Evolutionary conservation across 192 early-diverging fungal genomes (phyloP), one percentile per base, ranked within the genome.

Genomic region (Neocallimastix lanati): DNA sequence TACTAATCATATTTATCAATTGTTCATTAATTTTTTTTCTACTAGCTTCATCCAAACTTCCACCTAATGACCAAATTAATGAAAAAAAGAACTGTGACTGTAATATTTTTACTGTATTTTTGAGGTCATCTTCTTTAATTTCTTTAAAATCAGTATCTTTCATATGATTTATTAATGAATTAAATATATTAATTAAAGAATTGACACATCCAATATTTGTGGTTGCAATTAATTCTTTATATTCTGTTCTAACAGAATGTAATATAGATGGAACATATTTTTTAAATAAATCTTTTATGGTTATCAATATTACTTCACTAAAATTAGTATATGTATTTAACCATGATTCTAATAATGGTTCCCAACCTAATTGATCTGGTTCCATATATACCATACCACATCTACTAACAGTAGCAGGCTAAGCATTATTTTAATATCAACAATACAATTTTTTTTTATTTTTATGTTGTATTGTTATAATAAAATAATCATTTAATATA

Each of bases 181-280:
- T 86, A 15, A 88, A 76, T 14, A 91, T 78, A 76, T 85, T 81
- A 12, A 86, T 81, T 50, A 88, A 80, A 9, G 89, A 90, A 76
- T 86, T 91, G 28, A 91, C 89, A 16, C 88, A 81, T 1, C 88
- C 88, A 67, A 91, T 91, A 76, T 91, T 88, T 14, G 88, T 85
- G 18, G 89, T 88, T 6, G 89, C 84, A 4, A 88, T 86, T 27
- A 91, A 80, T 77, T 91, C 89, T 77, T 90, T 90, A 83, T 88
- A 91, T 35, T 87, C 87, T 12, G 82, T 82, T 21, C 85, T 80
- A 4, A 84, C 80, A 67, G 78, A 88, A 33, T 80, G 78, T 7
- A 91, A 33, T n/a, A 79, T 58, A 25, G 82, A 77, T 6, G 88
- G 85, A 12, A 90, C 85, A 27, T 88, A 83, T 7, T 79, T 29